Evolutionary conservation across 257 asterid genomes (phyloP).

Genomic region (Leonotis leonurus): DNA sequence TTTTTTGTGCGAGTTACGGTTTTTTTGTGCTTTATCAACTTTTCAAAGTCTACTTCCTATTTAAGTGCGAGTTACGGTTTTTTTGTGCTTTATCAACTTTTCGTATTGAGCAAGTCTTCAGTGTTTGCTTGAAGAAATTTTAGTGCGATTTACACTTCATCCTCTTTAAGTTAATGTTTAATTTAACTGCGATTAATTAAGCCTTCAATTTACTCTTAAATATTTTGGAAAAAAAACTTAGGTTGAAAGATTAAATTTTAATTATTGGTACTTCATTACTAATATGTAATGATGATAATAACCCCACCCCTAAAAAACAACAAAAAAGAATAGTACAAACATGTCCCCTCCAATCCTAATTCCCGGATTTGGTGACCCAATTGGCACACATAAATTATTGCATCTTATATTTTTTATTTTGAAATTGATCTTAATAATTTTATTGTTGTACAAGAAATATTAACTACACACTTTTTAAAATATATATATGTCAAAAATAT

Average conservation of each 20-base stretch:
- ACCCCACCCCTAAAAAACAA: neutral
- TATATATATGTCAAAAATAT: too few relatives aligned
- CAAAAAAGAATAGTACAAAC: neutral
- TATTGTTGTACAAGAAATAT: too few relatives aligned
- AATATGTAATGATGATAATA: neutral
- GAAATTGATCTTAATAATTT: too few relatives aligned
- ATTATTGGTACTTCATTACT: neutral
- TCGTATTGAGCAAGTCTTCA: neutral
- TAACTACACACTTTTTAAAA: too few relatives aligned
- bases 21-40: neutral
- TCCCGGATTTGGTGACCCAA: neutral
- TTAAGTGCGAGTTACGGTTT: neutral
- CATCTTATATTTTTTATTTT: too few relatives aligned
- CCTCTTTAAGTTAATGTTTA: neutral
- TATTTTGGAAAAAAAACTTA: neutral
- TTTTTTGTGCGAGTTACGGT: neutral
- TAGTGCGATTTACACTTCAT: neutral
- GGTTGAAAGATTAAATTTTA: neutral
- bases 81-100: neutral
- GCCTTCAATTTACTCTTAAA: neutral
- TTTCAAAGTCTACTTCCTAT: neutral
- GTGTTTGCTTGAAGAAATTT: neutral
- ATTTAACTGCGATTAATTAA: neutral
- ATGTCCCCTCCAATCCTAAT: neutral
- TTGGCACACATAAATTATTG: neutral